These are phyloP conservation scores for Liquidambar formosana DNA, from an alignment of 164 flowering plant genomes.

Conservation along the genomic window DNA sequence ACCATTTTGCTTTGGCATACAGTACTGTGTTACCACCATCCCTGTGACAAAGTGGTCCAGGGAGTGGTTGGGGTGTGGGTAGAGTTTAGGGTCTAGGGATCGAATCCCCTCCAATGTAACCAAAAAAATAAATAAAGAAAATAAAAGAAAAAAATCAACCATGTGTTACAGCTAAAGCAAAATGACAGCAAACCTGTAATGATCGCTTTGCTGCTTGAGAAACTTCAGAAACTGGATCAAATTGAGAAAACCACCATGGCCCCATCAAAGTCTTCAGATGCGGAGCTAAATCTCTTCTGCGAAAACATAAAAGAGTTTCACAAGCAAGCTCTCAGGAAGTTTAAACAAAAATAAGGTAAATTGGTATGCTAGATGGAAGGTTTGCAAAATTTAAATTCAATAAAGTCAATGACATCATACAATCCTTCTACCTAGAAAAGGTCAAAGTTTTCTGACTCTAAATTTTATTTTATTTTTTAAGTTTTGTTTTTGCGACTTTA, in stretches of 20 bases:
- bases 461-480: too few species aligned
- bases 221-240: conserved; percentile 86
- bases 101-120: too few species aligned
- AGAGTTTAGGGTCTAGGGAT: too few species aligned
- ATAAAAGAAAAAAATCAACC: not conserved
- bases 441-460: not conserved
- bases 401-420: not conserved
- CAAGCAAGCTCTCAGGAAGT: not conserved
- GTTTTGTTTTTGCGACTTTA: not conserved
- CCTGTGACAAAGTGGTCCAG: too few species aligned
- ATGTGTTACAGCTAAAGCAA: not conserved
- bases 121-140: not conserved
- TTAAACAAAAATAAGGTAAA: not conserved
- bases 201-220: conserved; percentile 85
- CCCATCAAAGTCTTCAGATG: conserved; percentile 93
- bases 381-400: not conserved
- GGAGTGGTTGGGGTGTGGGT: too few species aligned
- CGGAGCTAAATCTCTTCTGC: conserved; percentile 94
- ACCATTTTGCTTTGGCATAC: not conserved
- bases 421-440: not conserved
- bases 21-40: too few species aligned
- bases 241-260: conserved; percentile 99
- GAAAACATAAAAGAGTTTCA: conserved; percentile 9
- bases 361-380: not conserved
- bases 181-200: conserved; percentile 59